Evolutionary conservation across 306 rosid genomes (phyloP).

Genomic region (Hippophae tibetana): DNA sequence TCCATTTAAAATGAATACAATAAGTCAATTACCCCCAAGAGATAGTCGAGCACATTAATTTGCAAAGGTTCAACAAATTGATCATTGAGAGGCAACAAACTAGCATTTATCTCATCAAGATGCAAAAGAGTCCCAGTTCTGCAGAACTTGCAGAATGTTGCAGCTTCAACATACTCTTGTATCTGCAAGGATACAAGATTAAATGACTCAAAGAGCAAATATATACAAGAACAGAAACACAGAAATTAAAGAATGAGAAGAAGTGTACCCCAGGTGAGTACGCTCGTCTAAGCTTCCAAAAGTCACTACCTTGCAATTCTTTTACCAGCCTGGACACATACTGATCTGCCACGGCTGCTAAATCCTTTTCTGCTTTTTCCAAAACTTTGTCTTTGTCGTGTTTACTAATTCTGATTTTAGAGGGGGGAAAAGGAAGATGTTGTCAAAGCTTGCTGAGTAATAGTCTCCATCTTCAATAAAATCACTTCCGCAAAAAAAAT

Average conservation of each 20-base stretch:
- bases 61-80: slow-evolving; percentile 71
- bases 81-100: slow-evolving; percentile 60
- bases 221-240: background rate
- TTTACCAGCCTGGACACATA: slow-evolving; percentile 48
- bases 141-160: slow-evolving; percentile 81
- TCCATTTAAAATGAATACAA: too few relatives aligned
- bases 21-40: slow-evolving; percentile 63
- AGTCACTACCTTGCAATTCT: slow-evolving; percentile 85
- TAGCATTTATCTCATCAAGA: slow-evolving; percentile 75
- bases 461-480: background rate
- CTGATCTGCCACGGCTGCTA: slow-evolving; percentile 55
- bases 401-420: slow-evolving; percentile 59
- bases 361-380: slow-evolving; percentile 85
- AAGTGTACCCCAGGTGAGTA: slow-evolving; percentile 87
- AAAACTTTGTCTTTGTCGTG: slow-evolving; percentile 68
- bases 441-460: background rate
- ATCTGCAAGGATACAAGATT: slow-evolving; percentile 40
- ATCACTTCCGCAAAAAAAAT: background rate
- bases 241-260: slow-evolving; percentile 16
- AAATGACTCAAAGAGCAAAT: slow-evolving; percentile 18
- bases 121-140: slow-evolving; percentile 72
- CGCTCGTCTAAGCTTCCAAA: slow-evolving; percentile 96
- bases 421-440: slow-evolving; percentile 5
- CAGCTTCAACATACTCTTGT: slow-evolving; percentile 95
- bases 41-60: slow-evolving; percentile 80